Conservation (phyloP, 176 grass and related monocot species). For the Areca catechu region DNA sequence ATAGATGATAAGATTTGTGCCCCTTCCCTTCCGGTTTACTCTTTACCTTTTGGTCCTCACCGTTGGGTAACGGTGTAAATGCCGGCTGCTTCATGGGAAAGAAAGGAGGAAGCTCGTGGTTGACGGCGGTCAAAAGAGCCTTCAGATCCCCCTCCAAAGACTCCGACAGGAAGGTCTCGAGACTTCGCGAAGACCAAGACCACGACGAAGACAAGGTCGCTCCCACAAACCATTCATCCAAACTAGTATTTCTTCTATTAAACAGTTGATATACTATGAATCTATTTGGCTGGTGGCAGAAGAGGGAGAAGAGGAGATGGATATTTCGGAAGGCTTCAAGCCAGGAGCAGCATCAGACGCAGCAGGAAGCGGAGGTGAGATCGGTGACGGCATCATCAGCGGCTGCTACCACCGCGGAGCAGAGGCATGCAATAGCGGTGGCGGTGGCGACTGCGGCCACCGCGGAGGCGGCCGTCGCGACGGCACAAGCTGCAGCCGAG, state of each 20-base stretch:
- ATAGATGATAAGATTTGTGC: too few relatives aligned
- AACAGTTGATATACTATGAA: neutral
- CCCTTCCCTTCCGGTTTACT: too few relatives aligned
- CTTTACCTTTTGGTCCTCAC: too few relatives aligned
- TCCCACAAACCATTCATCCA: too few relatives aligned
- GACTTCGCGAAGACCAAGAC: conserved; percentile 19
- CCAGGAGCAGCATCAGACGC: conserved; percentile 18
- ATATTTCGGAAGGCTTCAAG: conserved; percentile 53
- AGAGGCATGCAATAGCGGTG: conserved; percentile 67
- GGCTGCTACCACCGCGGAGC: conserved; percentile 22
- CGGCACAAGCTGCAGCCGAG: too few relatives aligned
- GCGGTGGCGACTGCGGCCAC: too few relatives aligned
- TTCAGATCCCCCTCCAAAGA: conserved; percentile 93
- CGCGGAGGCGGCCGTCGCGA: too few relatives aligned
- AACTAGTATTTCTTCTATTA: neutral
- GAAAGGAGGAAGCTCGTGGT: conserved; percentile 80
- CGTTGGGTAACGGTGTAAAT: too few relatives aligned
- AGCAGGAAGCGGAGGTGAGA: neutral
- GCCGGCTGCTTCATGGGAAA: conserved; percentile 39
- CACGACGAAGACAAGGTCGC: conserved; percentile 33
- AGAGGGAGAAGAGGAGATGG: conserved; percentile 76
- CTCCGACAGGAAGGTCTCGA: conserved; percentile 32
- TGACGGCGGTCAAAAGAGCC: conserved; percentile 91
- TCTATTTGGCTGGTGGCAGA: conserved; percentile 20
- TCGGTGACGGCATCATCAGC: neutral